Conservation (phyloP, 202 grass and related monocot species). For the Cymbopogon flexuosus region DNA sequence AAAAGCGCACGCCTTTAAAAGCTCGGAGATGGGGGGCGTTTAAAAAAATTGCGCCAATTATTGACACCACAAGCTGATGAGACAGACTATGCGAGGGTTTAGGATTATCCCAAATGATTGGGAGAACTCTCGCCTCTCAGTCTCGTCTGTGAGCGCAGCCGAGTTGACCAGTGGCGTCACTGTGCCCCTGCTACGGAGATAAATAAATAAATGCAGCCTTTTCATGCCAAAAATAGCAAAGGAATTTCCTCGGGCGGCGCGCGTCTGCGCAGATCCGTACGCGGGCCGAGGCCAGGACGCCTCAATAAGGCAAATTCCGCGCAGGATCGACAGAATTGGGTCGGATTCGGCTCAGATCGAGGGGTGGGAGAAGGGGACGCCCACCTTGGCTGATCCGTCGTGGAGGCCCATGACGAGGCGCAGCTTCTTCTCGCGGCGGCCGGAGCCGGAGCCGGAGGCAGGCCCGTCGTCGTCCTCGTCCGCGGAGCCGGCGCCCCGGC, state of each 20-base stretch:
- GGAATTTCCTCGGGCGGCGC: slow-evolving; percentile 37
- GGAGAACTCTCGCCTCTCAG: neutral
- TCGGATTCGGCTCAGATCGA: slow-evolving; percentile 48
- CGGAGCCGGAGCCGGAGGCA: neutral
- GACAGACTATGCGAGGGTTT: slow-evolving; percentile 4
- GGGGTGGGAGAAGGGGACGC: neutral
- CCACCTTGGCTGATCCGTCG: slow-evolving; percentile 52
- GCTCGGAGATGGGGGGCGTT: slow-evolving; percentile 18
- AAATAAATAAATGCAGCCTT: slow-evolving; percentile 28
- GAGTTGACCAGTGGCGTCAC: slow-evolving; percentile 39
- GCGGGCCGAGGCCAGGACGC: neutral
- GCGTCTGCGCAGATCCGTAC: slow-evolving; percentile 51
- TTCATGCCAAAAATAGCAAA: slow-evolving; percentile 36
- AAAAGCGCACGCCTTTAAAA: slow-evolving; percentile 58
- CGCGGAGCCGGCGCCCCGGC: slow-evolving; percentile 33
- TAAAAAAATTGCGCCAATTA: slow-evolving; percentile 52
- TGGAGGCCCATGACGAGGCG: slow-evolving; percentile 57
- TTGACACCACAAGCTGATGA: slow-evolving; percentile 22
- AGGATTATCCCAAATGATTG: slow-evolving; percentile 51
- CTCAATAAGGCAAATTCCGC: slow-evolving; percentile 39
- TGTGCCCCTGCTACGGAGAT: neutral
- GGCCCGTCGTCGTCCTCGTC: slow-evolving; percentile 47
- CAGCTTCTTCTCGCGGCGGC: slow-evolving; percentile 69
- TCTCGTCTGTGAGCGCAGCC: slow-evolving; percentile 18
- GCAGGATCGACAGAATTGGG: slow-evolving; percentile 22